Evolutionary conservation across 768 basidiomycete genomes (phyloP), one percentile per base, ranked within the genome.

Genomic region (Pleurotus djamor): DNA sequence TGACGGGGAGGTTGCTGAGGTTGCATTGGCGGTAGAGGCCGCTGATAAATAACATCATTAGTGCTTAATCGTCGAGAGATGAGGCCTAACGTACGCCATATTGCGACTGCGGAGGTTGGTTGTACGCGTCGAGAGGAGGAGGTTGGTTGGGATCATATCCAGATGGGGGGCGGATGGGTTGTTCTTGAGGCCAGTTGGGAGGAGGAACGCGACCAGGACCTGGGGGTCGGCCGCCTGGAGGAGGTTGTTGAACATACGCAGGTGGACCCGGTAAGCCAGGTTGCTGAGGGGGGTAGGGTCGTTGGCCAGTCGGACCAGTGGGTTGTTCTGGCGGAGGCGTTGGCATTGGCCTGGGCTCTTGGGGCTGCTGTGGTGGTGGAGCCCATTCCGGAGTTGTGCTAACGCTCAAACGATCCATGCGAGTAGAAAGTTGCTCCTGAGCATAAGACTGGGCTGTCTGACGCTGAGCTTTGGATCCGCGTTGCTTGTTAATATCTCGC

Each of bases 401-500:
- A n/a, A 85, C 66, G 50, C 75, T 81, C 69, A 85, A 45, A 55
- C 78, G 76, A 32, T 79, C 83, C 71, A 85, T 74, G 8, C 71
- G 68, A 36, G 60, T 56, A 41, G 70, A 65, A 10, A 79, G 64
- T 50, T 61, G 60, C 43, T 56, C 54, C 60, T 66, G 67, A 49
- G 75, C 70, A 60, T 72, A 48, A 59, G 81, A 76, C 51, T 74
- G 73, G 38, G 73, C 16, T 13, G 49, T 14, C 44, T 41, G 17
- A 12, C 51, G 63, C 52, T 73, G 72, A 60, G 75, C 75, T 62
- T 82, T 83, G 58, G 80, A 80, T 35, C 77, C 79, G 69, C 89
- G 84, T 68, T 75, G 74, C 65, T 81, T 83, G 72, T 98, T 96
- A 77, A 97, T 97, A 68, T 93, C 91, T 57, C 91, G 88, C 83